Conservation (phyloP, 176 grass and related monocot genomes). For the Typha latifolia region DNA sequence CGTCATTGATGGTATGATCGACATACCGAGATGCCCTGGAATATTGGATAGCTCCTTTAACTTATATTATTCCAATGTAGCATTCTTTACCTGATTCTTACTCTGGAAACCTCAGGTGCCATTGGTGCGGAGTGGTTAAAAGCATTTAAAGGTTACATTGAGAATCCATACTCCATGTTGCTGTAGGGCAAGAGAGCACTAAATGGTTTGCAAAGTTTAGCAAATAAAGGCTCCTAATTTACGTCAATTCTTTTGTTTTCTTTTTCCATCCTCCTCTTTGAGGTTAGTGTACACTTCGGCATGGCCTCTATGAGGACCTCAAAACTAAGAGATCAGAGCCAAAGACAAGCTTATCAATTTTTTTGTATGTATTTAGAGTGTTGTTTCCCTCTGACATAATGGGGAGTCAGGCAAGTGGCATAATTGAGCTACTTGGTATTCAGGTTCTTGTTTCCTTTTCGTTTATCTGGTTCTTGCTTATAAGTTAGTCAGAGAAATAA, state of each 20-base stretch:
- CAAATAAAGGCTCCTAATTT: constrained; percentile 27
- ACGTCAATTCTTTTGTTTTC: constrained; percentile 2
- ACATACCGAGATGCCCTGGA: neutral
- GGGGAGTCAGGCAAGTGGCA: too few species aligned
- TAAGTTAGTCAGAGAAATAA: too few species aligned
- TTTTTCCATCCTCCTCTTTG: neutral
- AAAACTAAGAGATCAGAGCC: constrained; percentile 19
- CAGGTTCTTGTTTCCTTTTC: too few species aligned
- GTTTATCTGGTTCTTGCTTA: too few species aligned
- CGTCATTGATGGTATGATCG: constrained; percentile 73
- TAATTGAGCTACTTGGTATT: too few species aligned
- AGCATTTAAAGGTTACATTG: constrained; percentile 87
- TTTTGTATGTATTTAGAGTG: neutral
- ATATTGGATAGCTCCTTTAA: neutral
- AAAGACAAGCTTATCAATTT: neutral
- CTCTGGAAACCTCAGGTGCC: constrained; percentile 36
- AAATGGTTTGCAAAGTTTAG: constrained; percentile 23
- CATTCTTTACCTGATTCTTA: too few species aligned
- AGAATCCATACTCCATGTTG: constrained; percentile 81
- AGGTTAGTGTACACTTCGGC: neutral
- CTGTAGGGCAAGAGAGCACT: constrained; percentile 27
- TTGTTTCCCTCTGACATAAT: neutral
- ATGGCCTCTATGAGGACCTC: constrained; percentile 10
- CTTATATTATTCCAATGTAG: neutral
- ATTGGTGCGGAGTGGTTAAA: constrained; percentile 86